Conservation (phyloP, 176 grass and related monocot species). For the Phragmites australis region DNA sequence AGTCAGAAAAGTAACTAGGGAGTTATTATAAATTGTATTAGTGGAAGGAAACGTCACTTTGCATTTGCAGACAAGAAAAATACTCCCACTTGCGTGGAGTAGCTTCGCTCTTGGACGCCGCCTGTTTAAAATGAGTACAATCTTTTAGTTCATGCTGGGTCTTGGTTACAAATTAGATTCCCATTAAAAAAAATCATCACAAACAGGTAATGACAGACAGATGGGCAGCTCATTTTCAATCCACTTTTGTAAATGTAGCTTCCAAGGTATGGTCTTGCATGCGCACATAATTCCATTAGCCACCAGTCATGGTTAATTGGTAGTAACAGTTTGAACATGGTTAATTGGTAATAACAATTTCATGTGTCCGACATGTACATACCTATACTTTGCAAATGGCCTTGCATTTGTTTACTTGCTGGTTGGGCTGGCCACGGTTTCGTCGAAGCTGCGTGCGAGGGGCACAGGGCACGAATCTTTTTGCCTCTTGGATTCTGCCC, state of each 20-base stretch:
- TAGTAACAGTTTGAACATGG: background rate
- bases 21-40: constrained; percentile 20
- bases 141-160: background rate
- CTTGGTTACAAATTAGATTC: background rate
- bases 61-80: constrained; percentile 15
- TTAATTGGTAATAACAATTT: background rate
- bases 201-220: constrained; percentile 5
- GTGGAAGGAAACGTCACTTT: constrained; percentile 20
- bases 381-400: background rate
- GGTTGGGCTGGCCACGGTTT: background rate
- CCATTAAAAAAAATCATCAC: constrained; percentile 20
- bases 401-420: constrained; percentile 38
- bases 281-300: background rate
- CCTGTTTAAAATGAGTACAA: constrained; percentile 21
- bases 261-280: background rate
- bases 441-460: background rate
- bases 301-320: background rate
- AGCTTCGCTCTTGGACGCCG: background rate
- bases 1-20: constrained; percentile 17
- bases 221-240: background rate
- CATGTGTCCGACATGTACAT: background rate
- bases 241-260: background rate
- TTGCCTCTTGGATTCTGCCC: constrained; percentile 31
- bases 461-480: background rate
- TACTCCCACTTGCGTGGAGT: constrained; percentile 30